These are phyloP conservation scores for Ascochyta pisi DNA, from an alignment of 2,329 filamentous ascomycete species.

Conservation along the genomic window DNA sequence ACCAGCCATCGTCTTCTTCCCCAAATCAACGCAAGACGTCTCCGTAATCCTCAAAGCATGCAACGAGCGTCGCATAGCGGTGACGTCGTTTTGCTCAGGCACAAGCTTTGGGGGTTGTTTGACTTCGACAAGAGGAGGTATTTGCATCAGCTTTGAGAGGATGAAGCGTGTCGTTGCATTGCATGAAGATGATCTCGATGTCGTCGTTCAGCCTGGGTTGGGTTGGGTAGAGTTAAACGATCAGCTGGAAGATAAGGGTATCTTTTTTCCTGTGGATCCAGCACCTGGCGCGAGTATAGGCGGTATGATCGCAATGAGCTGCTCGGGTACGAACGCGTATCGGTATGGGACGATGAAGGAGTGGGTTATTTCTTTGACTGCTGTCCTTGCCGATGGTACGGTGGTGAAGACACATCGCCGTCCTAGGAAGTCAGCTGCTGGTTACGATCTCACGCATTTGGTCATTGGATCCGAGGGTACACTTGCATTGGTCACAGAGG, in stretches of 20 bases:
- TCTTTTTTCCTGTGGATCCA: constrained; percentile 94
- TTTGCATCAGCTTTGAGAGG: constrained; percentile 81
- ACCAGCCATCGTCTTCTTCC: constrained; percentile 71
- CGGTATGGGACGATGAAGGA: constrained; percentile 93
- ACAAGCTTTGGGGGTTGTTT: constrained; percentile 90
- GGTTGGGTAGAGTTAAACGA: constrained; percentile 87
- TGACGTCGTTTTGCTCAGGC: constrained; percentile 85
- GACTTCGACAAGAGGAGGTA: constrained; percentile 76
- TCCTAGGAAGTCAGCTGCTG: constrained; percentile 86
- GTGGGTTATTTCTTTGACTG: constrained; percentile 84
- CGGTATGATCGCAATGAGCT: constrained; percentile 74
- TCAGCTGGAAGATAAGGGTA: constrained; percentile 65
- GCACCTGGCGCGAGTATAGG: constrained; percentile 90
- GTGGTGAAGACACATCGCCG: constrained; percentile 86
- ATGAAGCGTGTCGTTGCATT: constrained; percentile 85
- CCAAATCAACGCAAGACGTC: constrained; percentile 77
- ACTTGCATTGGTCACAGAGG: constrained; percentile 87
- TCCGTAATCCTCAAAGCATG: constrained; percentile 83
- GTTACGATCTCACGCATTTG: constrained; percentile 86
- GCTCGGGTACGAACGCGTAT: constrained; percentile 85
- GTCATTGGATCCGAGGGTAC: constrained; percentile 93
- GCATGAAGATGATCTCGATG: constrained; percentile 71
- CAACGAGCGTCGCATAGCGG: constrained; percentile 76
- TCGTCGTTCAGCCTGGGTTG: constrained; percentile 67
- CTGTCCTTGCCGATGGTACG: constrained; percentile 86